These are phyloP conservation scores for Cyphellophora europaea DNA, from an alignment of 2,329 filamentous ascomycete species.

Conservation along the genomic window DNA sequence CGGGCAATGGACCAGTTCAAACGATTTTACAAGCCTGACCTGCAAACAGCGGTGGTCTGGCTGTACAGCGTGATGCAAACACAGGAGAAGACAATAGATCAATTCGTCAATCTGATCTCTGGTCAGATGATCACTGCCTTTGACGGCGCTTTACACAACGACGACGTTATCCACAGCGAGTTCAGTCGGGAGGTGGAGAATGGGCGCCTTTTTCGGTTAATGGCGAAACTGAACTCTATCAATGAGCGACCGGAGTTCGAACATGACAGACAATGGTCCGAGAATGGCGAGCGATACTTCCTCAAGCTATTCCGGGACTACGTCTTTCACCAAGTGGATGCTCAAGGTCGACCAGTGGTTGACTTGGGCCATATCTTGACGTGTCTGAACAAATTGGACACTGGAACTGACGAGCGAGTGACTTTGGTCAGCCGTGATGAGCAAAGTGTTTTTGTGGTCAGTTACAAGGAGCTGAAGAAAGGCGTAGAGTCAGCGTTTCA, in stretches of 20 bases:
- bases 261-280: slow-evolving; percentile 71
- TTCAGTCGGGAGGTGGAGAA: slow-evolving; percentile 82
- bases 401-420: slow-evolving; percentile 77
- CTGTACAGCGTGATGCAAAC: slow-evolving; percentile 59
- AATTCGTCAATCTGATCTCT: slow-evolving; percentile 69
- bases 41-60: slow-evolving; percentile 75
- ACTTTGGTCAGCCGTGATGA: slow-evolving; percentile 82
- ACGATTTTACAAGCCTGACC: slow-evolving; percentile 65
- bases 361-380: slow-evolving; percentile 81
- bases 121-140: slow-evolving; percentile 66
- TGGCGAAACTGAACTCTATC: slow-evolving; percentile 76
- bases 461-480: slow-evolving; percentile 76
- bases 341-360: slow-evolving; percentile 69
- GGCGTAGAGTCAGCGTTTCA: slow-evolving; percentile 52
- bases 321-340: slow-evolving; percentile 91
- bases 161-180: slow-evolving; percentile 64
- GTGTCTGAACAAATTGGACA: slow-evolving; percentile 86
- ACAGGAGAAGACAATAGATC: slow-evolving; percentile 62
- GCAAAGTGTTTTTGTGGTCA: slow-evolving; percentile 78
- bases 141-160: slow-evolving; percentile 68
- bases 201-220: slow-evolving; percentile 67
- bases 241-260: slow-evolving; percentile 85
- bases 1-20: slow-evolving; percentile 68
- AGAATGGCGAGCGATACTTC: slow-evolving; percentile 85
- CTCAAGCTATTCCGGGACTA: slow-evolving; percentile 95